phyloP scores from a whole-genome alignment of 2,329 filamentous ascomycete species.

The Sporothrix luriei region DNA sequence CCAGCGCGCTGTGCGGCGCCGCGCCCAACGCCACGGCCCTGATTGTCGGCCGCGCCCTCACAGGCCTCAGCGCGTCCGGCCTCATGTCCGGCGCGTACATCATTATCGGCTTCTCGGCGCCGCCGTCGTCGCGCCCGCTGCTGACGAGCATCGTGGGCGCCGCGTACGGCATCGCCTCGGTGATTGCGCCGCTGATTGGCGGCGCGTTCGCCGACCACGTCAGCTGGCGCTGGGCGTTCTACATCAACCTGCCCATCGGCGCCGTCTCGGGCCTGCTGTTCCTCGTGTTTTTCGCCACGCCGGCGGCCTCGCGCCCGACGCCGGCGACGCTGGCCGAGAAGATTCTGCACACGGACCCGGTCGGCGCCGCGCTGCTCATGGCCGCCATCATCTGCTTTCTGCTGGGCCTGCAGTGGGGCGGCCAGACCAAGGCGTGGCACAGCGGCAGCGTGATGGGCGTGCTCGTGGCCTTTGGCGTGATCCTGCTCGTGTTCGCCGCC shows the following conservation, averaged over 20 bases:
- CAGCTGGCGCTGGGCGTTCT: conserved; percentile 42
- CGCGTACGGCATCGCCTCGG: conserved; percentile 40
- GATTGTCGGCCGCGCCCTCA: conserved; percentile 52
- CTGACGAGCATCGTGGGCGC: conserved; percentile 34
- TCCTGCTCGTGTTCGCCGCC: conserved; percentile 9
- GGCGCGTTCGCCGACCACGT: conserved; percentile 40
- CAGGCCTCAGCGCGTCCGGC: conserved; percentile 54
- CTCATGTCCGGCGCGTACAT: conserved; percentile 45
- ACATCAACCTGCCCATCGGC: conserved; percentile 43
- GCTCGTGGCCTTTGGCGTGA: conserved; percentile 30
- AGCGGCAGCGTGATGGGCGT: conserved; percentile 38
- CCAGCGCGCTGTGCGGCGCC: conserved; percentile 48
- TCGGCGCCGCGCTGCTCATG: conserved; percentile 47
- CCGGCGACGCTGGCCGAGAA: conserved; percentile 44
- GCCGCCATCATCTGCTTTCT: conserved; percentile 45
- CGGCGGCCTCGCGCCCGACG: conserved; percentile 41
- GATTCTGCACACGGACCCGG: conserved; percentile 48
- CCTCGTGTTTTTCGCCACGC: conserved; percentile 45
- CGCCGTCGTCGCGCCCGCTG: conserved; percentile 40
- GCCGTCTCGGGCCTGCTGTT: conserved; percentile 39
- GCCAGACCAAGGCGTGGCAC: conserved; percentile 46
- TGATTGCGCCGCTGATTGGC: conserved; percentile 39
- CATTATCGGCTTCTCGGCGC: conserved; percentile 45
- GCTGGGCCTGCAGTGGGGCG: conserved; percentile 50
- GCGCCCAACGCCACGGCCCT: conserved; percentile 50